Conservation (phyloP, 2,329 filamentous ascomycete species). For the Neonectria ditissima region DNA sequence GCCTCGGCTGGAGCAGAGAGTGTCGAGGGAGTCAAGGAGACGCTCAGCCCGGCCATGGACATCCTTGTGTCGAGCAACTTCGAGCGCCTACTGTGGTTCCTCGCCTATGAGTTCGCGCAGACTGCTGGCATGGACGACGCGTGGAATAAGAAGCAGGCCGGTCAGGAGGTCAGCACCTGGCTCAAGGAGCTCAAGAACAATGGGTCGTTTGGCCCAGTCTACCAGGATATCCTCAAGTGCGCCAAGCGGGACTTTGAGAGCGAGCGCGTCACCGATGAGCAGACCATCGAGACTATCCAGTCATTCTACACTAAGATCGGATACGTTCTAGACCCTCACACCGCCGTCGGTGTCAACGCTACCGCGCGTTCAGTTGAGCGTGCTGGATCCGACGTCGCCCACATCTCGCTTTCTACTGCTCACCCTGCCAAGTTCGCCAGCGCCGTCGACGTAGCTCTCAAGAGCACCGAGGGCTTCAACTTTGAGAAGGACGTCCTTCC, state of each 20-base stretch:
- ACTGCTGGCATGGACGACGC: slow-evolving; percentile 71
- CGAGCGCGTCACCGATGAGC: slow-evolving; percentile 74
- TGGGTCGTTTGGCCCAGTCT: slow-evolving; percentile 84
- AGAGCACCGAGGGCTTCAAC: slow-evolving; percentile 76
- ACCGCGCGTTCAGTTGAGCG: slow-evolving; percentile 75
- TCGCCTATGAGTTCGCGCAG: slow-evolving; percentile 78
- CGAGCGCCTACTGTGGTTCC: slow-evolving; percentile 93
- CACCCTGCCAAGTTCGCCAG: slow-evolving; percentile 95
- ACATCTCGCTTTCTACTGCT: slow-evolving; percentile 91
- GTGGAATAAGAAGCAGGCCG: slow-evolving; percentile 76
- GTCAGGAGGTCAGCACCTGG: slow-evolving; percentile 83
- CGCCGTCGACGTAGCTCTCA: slow-evolving; percentile 84
- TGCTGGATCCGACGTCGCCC: slow-evolving; percentile 64
- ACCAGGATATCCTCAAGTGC: slow-evolving; percentile 75
- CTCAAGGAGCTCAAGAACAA: slow-evolving; percentile 81
- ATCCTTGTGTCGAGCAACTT: slow-evolving; percentile 97
- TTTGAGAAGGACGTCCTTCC: slow-evolving; percentile 83
- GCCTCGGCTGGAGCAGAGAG: slow-evolving; percentile 70
- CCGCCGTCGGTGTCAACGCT: slow-evolving; percentile 86
- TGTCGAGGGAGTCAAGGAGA: slow-evolving; percentile 84
- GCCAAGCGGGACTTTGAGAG: slow-evolving; percentile 84
- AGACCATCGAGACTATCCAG: slow-evolving; percentile 76
- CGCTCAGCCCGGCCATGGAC: slow-evolving; percentile 95
- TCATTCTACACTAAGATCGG: slow-evolving; percentile 68
- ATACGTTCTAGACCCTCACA: slow-evolving; percentile 94